These are phyloP conservation scores for Purshia tridentata DNA, from an alignment of 306 rosid genomes.

Conservation along the genomic window DNA sequence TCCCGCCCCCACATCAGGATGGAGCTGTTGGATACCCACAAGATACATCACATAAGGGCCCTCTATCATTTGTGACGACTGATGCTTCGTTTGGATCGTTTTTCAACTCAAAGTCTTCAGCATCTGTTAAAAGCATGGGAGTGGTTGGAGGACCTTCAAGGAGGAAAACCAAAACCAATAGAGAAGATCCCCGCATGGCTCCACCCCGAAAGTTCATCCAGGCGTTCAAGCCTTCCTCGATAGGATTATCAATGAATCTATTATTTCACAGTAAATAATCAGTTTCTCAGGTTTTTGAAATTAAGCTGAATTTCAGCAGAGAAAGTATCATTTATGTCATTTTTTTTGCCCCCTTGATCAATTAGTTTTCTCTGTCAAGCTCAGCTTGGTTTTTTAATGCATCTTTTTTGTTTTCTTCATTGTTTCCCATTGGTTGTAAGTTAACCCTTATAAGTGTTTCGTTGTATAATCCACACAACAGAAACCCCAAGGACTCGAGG, in stretches of 20 bases:
- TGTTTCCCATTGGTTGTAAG: constrained; percentile 41
- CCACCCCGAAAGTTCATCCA: constrained; percentile 69
- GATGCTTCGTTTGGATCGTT: constrained; percentile 62
- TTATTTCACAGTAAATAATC: constrained; percentile 54
- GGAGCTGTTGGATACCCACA: constrained; percentile 79
- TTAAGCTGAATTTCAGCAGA: constrained; percentile 33
- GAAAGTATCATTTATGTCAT: constrained; percentile 21
- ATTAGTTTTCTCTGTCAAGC: constrained; percentile 23
- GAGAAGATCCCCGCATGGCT: constrained; percentile 43
- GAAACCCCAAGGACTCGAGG: constrained; percentile 13
- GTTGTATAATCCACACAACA: constrained; percentile 31
- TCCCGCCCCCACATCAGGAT: constrained; percentile 94
- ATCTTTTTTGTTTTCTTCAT: constrained; percentile 11
- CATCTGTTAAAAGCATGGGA: constrained; percentile 39
- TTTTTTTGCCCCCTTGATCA: constrained; percentile 15
- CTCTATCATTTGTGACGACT: constrained; percentile 59
- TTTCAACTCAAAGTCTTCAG: constrained; percentile 54
- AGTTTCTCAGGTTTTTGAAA: constrained; percentile 32
- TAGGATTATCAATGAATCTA: constrained; percentile 56
- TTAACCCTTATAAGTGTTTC: constrained; percentile 38
- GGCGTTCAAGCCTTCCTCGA: constrained; percentile 65
- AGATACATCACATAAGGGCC: constrained; percentile 53
- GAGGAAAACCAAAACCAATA: constrained; percentile 39
- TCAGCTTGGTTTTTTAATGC: constrained; percentile 32
- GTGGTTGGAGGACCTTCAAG: constrained; percentile 47